Base-by-base conservation (phyloP, 129 eudicot species). In the Ambrosia trifida region DNA sequence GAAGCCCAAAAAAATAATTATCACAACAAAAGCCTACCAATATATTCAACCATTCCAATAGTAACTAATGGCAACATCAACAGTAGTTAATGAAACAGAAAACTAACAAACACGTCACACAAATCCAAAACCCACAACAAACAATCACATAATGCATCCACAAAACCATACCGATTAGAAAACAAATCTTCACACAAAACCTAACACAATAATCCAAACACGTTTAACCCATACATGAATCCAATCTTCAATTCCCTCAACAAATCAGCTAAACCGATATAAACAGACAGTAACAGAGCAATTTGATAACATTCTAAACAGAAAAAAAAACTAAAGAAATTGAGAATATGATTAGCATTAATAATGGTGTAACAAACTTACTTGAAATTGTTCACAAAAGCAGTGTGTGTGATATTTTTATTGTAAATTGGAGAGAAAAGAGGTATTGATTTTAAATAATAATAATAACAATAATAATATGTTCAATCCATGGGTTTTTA, bases 211-310 rank as follows among this genome's bases (percentile, higher is more conserved):
- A 14, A 70, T 70, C 53, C 24, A n/a, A n/a, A 35, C 35, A 44
- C 30, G 16, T 24, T 8, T 31, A 3, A 72, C 28, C 45, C 1
- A 11, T 7, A 70, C 8, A 41, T 28, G 20, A 72, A 72, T 16
- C 68, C 32, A 49, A 18, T 73, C 41, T 32, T 63, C 11, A 16
- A 62, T 18, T 49, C 50, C 51, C 17, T 35, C 63, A 20, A 73
- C 11, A 47, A 49, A 73, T 73, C 73, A 45, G 66, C 51, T 66
- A 54, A n/a, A n/a, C n/a, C n/a, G n/a, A n/a, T n/a, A n/a, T n/a
- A n/a, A n/a, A n/a, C n/a, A n/a, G n/a, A n/a, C n/a, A n/a, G n/a
- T n/a, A n/a, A n/a, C n/a, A n/a, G n/a, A n/a, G n/a, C n/a, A n/a
- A 31, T 17, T 77, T 52, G 18, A 71, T 43, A 70, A 43, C 43